Base-by-base conservation (phyloP, 768 basidiomycete species). In the Pisolithus microcarpus region DNA sequence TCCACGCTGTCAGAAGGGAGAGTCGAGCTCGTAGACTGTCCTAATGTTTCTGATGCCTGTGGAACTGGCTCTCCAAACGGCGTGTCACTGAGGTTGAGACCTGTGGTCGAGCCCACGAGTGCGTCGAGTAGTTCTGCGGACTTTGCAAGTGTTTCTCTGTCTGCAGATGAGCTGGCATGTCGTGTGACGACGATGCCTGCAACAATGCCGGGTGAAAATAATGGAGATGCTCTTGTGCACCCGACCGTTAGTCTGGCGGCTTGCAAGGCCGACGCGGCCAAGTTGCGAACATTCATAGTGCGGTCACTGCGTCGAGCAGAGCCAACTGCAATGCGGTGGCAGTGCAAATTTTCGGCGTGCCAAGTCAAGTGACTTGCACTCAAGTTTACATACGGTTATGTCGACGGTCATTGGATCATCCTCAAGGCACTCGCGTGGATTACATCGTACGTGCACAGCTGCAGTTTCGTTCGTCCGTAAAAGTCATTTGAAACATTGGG, bases 61-160 rank as follows among this genome's bases (percentile, higher is more conserved):
- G 18, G 18, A 10, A 40, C 54, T 5, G 26, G 39, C n/a, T 21
- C 30, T 4, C 58, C 15, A 0, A 38, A 24, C 6, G 45, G 38
- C 34, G 51, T 44, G 24, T 56, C 36, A 5, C 50, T 58, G 38
- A 51, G 5, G 15, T 38, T 43, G 38, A 67, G 58, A 19, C 58
- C 52, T 8, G 54, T 34, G 2, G 58, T 56, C 23, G 62, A 58
- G 46, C 53, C 61, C 42, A 65, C 52, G 56, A 65, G 60, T 16
- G 54, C 58, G 31, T 50, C 53, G 9, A 68, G 53, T 46, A 59
- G 46, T 44, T 62, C 57, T 40, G 54, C 26, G 6, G 61, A 64
- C 49, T 64, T 59, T 52, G 55, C 37, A 31, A 62, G 56, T 0
- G 61, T 64, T 13, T 43, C 52, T 39, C 62, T 56, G 46, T 66